phyloP scores from a whole-genome alignment of 345 rosid genomes.

The Salix dunnii region DNA sequence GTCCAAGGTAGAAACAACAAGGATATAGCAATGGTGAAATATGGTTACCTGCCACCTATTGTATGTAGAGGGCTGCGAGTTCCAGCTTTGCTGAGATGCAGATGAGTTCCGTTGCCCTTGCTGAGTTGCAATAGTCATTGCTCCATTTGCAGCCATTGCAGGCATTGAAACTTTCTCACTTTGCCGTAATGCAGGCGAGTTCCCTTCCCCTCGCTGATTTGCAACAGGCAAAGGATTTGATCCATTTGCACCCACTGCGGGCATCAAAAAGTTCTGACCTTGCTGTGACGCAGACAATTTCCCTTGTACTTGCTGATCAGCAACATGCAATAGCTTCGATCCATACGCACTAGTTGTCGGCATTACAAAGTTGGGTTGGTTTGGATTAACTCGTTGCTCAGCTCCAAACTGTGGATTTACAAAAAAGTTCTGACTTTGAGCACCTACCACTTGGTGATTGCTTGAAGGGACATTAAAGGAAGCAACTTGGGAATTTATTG shows the following conservation, averaged over 20 bases:
- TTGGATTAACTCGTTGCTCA: conserved; percentile 38
- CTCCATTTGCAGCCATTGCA: background rate
- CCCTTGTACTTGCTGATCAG: background rate
- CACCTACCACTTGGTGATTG: conserved; percentile 1
- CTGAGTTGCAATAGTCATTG: conserved; percentile 9
- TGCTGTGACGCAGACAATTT: background rate
- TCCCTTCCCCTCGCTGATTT: conserved; percentile 32
- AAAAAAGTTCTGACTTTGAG: conserved; percentile 35
- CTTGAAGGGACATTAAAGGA: conserved; percentile 7
- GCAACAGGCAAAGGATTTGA: conserved; percentile 16
- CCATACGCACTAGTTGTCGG: background rate
- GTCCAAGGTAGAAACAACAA: background rate
- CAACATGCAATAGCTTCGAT: background rate
- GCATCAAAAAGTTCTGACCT: background rate
- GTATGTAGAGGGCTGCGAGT: conserved; percentile 24
- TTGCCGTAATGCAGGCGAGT: conserved; percentile 19
- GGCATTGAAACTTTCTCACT: background rate
- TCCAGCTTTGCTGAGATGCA: conserved; percentile 19
- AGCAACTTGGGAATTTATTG: conserved; percentile 21
- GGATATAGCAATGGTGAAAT: background rate
- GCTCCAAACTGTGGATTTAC: conserved; percentile 42
- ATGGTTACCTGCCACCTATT: conserved; percentile 26
- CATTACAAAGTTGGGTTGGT: conserved; percentile 31
- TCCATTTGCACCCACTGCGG: conserved; percentile 21
- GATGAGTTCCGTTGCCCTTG: conserved; percentile 16